phyloP scores from a whole-genome alignment of 257 asterid species.

The Anisodus tanguticus region DNA sequence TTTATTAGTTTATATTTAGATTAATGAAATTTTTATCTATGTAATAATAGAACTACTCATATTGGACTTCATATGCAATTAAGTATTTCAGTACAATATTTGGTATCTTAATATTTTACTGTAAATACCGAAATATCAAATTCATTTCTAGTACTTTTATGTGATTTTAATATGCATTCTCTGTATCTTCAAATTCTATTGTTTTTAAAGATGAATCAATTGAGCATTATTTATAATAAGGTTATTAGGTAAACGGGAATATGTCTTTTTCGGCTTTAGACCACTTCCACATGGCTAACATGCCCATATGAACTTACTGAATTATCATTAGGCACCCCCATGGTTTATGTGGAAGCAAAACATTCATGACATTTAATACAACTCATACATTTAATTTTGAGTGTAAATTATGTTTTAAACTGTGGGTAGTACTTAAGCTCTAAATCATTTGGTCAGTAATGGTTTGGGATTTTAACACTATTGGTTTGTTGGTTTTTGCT shows the following conservation, averaged over 20 bases:
- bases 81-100: too few species aligned
- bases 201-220: background rate
- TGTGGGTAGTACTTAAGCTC: background rate
- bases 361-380: background rate
- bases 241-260: background rate
- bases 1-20: too few species aligned
- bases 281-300: constrained; percentile 12
- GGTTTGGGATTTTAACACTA: background rate
- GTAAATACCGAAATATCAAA: too few species aligned
- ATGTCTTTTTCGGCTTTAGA: background rate
- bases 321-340: background rate
- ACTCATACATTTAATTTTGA: background rate
- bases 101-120: too few species aligned
- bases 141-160: too few species aligned
- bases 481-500: background rate
- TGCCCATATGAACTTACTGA: background rate
- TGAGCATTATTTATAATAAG: background rate
- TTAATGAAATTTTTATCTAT: too few species aligned
- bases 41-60: too few species aligned
- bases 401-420: background rate
- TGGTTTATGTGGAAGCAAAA: background rate
- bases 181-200: background rate
- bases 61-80: too few species aligned
- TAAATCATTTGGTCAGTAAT: background rate
- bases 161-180: too few species aligned